These are phyloP conservation scores for Reticulascus tulasneorum DNA, from an alignment of 2,329 filamentous ascomycete species.

Conservation along the genomic window DNA sequence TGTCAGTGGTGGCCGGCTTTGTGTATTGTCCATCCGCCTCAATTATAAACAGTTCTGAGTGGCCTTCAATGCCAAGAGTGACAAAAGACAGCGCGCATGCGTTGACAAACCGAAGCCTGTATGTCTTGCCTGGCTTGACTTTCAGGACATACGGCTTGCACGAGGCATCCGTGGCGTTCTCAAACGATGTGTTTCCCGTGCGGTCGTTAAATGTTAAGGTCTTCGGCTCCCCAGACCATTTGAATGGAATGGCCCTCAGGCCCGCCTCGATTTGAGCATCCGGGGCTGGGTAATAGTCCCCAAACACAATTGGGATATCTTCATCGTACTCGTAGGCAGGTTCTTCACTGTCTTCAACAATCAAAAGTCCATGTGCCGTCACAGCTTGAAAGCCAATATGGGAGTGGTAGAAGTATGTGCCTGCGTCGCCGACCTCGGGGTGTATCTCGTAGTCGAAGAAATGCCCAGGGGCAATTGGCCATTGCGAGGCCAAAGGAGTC, in stretches of 20 bases:
- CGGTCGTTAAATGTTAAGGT: constrained; percentile 57
- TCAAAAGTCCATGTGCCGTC: constrained; percentile 53
- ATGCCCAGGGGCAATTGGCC: constrained; percentile 57
- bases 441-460: constrained; percentile 67
- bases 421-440: constrained; percentile 47
- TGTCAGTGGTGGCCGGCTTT: constrained; percentile 37
- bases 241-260: constrained; percentile 44
- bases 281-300: constrained; percentile 56
- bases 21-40: constrained; percentile 57
- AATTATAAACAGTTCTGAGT: constrained; percentile 53
- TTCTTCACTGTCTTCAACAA: constrained; percentile 47
- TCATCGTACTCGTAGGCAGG: constrained; percentile 59
- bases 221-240: constrained; percentile 56
- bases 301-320: constrained; percentile 50
- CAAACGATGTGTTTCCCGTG: constrained; percentile 24
- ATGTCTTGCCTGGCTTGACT: constrained; percentile 57
- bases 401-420: constrained; percentile 67
- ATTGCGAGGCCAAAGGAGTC: constrained; percentile 56
- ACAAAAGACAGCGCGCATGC: constrained; percentile 50
- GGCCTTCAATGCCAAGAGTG: constrained; percentile 52
- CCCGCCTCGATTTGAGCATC: constrained; percentile 49
- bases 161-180: constrained; percentile 17
- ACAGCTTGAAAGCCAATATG: constrained; percentile 61
- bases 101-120: constrained; percentile 59
- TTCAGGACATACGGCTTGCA: constrained; percentile 49